phyloP scores from a whole-genome alignment of 345 rosid species.

The Pugionium dolabratum region DNA sequence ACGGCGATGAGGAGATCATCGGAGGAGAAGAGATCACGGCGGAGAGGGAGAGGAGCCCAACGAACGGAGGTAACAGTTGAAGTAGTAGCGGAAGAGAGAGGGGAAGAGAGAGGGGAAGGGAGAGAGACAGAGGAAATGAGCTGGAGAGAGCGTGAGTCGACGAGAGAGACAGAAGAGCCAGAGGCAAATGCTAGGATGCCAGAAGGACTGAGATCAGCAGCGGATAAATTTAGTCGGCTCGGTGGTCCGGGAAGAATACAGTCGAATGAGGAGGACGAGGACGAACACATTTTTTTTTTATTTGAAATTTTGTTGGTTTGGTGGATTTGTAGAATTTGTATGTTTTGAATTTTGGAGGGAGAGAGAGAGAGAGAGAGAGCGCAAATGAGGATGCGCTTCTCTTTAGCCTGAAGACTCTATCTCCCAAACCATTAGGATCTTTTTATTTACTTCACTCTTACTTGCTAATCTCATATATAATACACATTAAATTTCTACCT shows the following conservation, averaged over 20 bases:
- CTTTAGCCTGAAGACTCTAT: slow-evolving; percentile 33
- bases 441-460: neutral
- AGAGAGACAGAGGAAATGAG: slow-evolving; percentile 67
- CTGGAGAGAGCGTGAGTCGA: slow-evolving; percentile 76
- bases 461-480: neutral
- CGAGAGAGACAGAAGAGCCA: slow-evolving; percentile 68
- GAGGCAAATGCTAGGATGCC: slow-evolving; percentile 75
- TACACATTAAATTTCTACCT: neutral
- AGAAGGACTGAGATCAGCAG: slow-evolving; percentile 65
- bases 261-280: slow-evolving; percentile 38
- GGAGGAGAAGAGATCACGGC: slow-evolving; percentile 62
- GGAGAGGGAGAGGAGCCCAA: slow-evolving; percentile 63
- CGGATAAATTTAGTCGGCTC: slow-evolving; percentile 71
- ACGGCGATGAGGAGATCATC: slow-evolving; percentile 72
- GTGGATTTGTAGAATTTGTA: slow-evolving; percentile 8
- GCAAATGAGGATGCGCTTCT: slow-evolving; percentile 1
- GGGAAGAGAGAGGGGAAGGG: slow-evolving; percentile 57
- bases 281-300: slow-evolving; percentile 19
- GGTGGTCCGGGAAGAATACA: slow-evolving; percentile 84
- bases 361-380: slow-evolving; percentile 23
- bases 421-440: slow-evolving; percentile 18
- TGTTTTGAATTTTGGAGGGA: slow-evolving; percentile 11
- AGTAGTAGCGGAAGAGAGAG: slow-evolving; percentile 43
- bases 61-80: slow-evolving; percentile 70
- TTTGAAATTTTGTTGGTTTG: neutral